phyloP scores from a whole-genome alignment of 1,139 yeast genomes.

The Debaryomyces psychrophilus region DNA sequence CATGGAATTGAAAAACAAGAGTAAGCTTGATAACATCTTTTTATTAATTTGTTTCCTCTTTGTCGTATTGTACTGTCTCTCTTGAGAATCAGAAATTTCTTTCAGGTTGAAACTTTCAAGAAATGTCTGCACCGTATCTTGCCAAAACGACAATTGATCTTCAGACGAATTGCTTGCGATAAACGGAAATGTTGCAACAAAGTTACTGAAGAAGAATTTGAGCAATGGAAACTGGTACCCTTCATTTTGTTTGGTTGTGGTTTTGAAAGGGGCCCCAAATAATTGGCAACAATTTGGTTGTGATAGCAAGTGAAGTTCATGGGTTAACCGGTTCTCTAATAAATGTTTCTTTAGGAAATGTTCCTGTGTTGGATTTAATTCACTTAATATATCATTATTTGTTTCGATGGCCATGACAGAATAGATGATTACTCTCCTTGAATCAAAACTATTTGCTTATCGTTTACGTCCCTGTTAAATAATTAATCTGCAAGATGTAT shows the following conservation, averaged over 20 bases:
- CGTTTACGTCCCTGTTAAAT: neutral
- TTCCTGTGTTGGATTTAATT: slow-evolving; percentile 64
- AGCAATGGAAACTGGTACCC: slow-evolving; percentile 61
- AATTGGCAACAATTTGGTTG: slow-evolving; percentile 61
- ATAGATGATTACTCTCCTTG: neutral
- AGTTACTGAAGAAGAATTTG: slow-evolving; percentile 63
- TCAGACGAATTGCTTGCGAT: slow-evolving; percentile 50
- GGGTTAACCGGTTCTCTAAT: slow-evolving; percentile 58
- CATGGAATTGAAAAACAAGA: slow-evolving; percentile 76
- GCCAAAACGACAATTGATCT: slow-evolving; percentile 70
- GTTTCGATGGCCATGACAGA: neutral
- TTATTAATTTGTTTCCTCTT: slow-evolving; percentile 68
- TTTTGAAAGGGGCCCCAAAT: slow-evolving; percentile 73
- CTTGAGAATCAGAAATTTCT: slow-evolving; percentile 66
- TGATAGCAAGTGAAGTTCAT: slow-evolving; percentile 62
- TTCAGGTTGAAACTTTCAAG: slow-evolving; percentile 74
- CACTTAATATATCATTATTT: slow-evolving; percentile 19
- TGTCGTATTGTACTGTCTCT: slow-evolving; percentile 71
- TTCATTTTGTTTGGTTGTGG: slow-evolving; percentile 18
- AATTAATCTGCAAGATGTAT: neutral
- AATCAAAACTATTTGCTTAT: neutral
- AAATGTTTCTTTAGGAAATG: slow-evolving; percentile 85
- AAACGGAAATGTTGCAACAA: slow-evolving; percentile 74
- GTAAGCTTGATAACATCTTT: slow-evolving; percentile 61
- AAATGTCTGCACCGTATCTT: slow-evolving; percentile 73